Evolutionary conservation across 1,139 yeast genomes (phyloP).

Genomic region (Saccharomyces hybrid): DNA sequence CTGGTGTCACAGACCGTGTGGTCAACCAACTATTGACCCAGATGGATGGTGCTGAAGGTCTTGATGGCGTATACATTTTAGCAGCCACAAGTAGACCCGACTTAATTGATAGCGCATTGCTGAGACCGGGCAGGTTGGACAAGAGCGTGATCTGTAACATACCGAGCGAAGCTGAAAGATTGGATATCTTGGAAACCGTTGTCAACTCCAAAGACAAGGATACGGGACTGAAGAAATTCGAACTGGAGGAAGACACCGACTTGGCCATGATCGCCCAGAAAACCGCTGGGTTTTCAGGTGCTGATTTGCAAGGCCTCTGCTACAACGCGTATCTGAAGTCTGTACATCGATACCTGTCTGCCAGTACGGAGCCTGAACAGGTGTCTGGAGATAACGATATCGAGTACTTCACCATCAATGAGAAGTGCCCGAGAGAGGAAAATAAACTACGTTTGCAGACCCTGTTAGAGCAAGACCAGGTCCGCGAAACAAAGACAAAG

Average conservation of each 20-base stretch:
- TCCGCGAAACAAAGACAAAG: not conserved
- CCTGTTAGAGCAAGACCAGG: not conserved
- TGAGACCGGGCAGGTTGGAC: constrained; percentile 94
- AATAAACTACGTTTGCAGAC: not conserved
- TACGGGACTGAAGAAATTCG: constrained; percentile 37
- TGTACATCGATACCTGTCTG: constrained; percentile 60
- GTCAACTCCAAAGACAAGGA: constrained; percentile 12
- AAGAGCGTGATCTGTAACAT: constrained; percentile 85
- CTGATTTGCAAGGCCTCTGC: constrained; percentile 88
- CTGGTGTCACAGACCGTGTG: constrained; percentile 96
- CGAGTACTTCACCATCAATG: not conserved
- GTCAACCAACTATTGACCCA: constrained; percentile 96
- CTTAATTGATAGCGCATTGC: constrained; percentile 84
- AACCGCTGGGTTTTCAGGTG: constrained; percentile 84
- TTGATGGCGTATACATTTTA: constrained; percentile 91
- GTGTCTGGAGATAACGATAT: not conserved
- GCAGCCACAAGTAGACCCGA: constrained; percentile 97
- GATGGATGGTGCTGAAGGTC: constrained; percentile 98
- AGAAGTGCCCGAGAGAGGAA: not conserved
- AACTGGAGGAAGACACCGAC: constrained; percentile 43
- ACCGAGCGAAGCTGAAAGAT: constrained; percentile 64
- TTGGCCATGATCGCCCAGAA: constrained; percentile 49
- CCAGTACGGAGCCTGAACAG: not conserved
- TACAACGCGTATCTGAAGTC: constrained; percentile 90
- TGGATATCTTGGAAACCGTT: constrained; percentile 51